These are phyloP conservation scores for Jamesozyma lodderae DNA, from an alignment of 805 yeast species.

Conservation along the genomic window DNA sequence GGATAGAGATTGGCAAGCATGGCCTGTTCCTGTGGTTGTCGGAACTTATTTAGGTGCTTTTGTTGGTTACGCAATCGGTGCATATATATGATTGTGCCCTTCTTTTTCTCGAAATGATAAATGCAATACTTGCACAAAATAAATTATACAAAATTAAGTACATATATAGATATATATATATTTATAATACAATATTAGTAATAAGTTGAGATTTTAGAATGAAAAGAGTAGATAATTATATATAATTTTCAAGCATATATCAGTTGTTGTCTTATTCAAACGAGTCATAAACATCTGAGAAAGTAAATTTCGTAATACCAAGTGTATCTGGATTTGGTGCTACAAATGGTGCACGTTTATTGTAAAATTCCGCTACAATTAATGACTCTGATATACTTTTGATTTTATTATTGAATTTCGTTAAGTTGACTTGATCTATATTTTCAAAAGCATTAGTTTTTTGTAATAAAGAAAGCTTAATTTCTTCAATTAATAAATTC, in stretches of 20 bases:
- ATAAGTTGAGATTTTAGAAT: neutral
- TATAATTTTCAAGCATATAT: neutral
- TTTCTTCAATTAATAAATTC: slow-evolving; percentile 1
- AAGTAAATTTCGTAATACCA: slow-evolving; percentile 20
- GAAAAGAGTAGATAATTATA: neutral
- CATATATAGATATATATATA: neutral
- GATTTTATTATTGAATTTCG: slow-evolving; percentile 15
- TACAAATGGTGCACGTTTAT: slow-evolving; percentile 15
- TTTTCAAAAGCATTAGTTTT: slow-evolving; percentile 14
- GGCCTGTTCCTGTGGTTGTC: slow-evolving; percentile 82
- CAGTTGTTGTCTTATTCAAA: slow-evolving; percentile 6
- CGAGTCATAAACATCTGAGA: slow-evolving; percentile 12
- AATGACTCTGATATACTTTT: slow-evolving; percentile 26
- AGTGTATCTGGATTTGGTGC: slow-evolving; percentile 12
- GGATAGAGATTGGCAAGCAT: slow-evolving; percentile 95
- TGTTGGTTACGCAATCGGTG: slow-evolving; percentile 43
- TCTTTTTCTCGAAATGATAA: too few relatives aligned
- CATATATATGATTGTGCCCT: slow-evolving; percentile 20
- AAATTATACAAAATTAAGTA: too few relatives aligned
- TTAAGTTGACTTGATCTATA: slow-evolving; percentile 9
- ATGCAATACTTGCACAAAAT: too few relatives aligned
- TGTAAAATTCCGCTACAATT: slow-evolving; percentile 24
- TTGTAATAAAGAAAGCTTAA: neutral
- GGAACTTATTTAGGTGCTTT: slow-evolving; percentile 74
- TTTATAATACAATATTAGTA: neutral